These are phyloP conservation scores for Salvia rosmarinus DNA, from an alignment of 257 asterid genomes.

Conservation along the genomic window DNA sequence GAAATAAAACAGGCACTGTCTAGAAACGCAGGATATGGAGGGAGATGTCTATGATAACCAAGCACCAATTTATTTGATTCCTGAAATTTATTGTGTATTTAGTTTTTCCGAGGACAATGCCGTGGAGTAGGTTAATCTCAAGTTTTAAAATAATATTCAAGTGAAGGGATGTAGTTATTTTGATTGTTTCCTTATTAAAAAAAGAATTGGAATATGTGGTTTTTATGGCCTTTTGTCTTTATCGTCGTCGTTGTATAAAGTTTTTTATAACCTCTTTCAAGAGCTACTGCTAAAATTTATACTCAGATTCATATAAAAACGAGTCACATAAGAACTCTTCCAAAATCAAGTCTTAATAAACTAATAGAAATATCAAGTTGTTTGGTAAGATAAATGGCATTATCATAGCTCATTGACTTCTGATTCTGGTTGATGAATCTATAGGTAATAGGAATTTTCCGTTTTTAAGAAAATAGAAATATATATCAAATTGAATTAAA, in stretches of 20 bases:
- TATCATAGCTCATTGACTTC: no score
- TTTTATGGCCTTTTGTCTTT: neutral
- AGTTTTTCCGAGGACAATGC: neutral
- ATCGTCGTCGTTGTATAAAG: neutral
- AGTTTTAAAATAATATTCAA: neutral
- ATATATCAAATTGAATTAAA: no score
- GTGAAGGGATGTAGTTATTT: neutral
- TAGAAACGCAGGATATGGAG: conserved; percentile 78
- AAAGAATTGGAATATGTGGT: neutral
- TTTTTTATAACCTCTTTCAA: no score
- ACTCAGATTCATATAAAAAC: no score
- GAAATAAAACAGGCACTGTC: conserved; percentile 71
- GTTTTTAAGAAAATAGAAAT: no score
- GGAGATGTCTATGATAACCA: conserved; percentile 49
- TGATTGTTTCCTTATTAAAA: neutral
- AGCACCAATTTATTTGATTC: neutral
- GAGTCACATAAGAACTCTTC: no score
- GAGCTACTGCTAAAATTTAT: no score
- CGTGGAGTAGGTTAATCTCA: neutral
- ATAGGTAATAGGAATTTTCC: no score
- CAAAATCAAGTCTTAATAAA: no score
- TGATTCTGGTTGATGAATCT: no score
- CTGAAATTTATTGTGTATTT: neutral
- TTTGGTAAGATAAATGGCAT: no score
- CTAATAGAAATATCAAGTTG: no score